phyloP scores from a whole-genome alignment of 169 alveolate species.

The Babesia sp. region DNA sequence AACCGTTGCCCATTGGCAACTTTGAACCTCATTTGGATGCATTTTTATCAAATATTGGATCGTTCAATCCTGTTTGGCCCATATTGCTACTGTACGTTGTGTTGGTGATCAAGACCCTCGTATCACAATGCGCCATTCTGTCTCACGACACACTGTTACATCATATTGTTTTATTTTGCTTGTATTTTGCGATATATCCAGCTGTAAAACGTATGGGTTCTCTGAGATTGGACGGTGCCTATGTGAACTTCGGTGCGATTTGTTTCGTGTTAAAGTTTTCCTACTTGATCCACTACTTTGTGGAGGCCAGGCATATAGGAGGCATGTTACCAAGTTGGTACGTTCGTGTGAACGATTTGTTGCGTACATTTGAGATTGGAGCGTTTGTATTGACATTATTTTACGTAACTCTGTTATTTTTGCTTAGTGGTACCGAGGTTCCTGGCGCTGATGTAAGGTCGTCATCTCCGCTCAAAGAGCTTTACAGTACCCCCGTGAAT shows the following conservation, averaged over 20 bases:
- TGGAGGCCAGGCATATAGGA: slow-evolving; percentile 14
- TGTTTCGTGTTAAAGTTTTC: slow-evolving; percentile 16
- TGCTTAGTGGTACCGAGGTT: background rate
- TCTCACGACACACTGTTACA: slow-evolving; percentile 40
- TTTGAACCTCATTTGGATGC: background rate
- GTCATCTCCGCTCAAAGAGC: background rate
- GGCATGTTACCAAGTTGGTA: slow-evolving; percentile 16
- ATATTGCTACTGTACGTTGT: slow-evolving; percentile 14
- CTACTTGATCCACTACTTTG: slow-evolving; percentile 34
- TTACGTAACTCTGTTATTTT: slow-evolving; percentile 16
- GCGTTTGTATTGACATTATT: slow-evolving; percentile 18
- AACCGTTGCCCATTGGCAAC: background rate
- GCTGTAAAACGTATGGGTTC: slow-evolving; percentile 9
- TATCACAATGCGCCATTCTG: slow-evolving; percentile 49
- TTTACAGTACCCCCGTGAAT: background rate
- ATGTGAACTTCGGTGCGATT: slow-evolving; percentile 12
- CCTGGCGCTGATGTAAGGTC: background rate
- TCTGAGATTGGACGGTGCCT: background rate
- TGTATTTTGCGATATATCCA: slow-evolving; percentile 19
- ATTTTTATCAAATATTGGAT: slow-evolving; percentile 5
- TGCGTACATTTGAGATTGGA: slow-evolving; percentile 36
- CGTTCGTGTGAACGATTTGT: background rate
- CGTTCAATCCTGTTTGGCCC: background rate
- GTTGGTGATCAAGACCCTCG: slow-evolving; percentile 11
- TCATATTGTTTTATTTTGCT: slow-evolving; percentile 8